These are phyloP conservation scores for Cichorium intybus DNA, from an alignment of 140 eudicot genomes.

Conservation along the genomic window DNA sequence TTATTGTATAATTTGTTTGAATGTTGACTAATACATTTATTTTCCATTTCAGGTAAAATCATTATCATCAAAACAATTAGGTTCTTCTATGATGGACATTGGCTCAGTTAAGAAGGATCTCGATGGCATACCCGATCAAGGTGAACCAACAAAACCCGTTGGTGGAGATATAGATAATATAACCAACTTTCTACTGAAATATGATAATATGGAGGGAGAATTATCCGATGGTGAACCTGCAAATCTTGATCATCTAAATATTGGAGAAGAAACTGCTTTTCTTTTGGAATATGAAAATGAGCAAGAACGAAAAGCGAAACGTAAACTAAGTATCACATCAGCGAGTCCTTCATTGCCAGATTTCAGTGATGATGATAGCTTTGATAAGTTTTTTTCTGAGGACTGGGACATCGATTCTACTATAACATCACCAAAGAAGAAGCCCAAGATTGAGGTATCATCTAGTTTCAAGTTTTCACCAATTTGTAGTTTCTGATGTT, in stretches of 20 bases:
- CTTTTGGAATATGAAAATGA: neutral
- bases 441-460: conserved; percentile 32
- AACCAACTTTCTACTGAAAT: neutral
- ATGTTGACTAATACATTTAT: neutral
- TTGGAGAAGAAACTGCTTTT: neutral
- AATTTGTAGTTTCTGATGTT: neutral
- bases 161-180: neutral
- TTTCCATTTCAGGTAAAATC: conserved; percentile 28
- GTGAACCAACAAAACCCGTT: neutral
- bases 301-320: conserved; percentile 1
- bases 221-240: neutral
- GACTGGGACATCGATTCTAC: neutral
- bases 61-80: conserved; percentile 11
- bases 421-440: conserved; percentile 8
- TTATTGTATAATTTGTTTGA: neutral
- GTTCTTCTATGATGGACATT: conserved; percentile 14
- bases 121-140: neutral
- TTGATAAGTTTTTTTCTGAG: conserved; percentile 12
- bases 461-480: neutral
- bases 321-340: neutral
- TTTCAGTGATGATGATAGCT: neutral
- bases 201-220: neutral
- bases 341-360: neutral
- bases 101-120: neutral
- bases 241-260: neutral